Base-by-base conservation (phyloP, 2,329 filamentous ascomycete species). In the Meredithiella fracta region DNA sequence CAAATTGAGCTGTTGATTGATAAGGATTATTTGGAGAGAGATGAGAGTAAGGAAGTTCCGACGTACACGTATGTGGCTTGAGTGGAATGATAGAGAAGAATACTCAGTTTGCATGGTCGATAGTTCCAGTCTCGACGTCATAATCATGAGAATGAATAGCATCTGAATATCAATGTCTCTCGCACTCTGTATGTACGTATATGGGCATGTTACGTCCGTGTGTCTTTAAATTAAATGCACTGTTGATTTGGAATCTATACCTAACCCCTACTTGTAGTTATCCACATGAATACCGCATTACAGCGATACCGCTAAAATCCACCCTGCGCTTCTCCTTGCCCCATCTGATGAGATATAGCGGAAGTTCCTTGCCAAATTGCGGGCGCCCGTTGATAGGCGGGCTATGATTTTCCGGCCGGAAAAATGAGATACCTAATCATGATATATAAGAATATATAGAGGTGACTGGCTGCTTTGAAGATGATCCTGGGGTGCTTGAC, bases 1-100 rank as follows among this genome's bases (percentile, higher is more conserved):
- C 80, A 82, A n/a, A 83, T 91, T 58, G 86, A 90, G 66, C 82
- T 82, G 60, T 70, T 91, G 52, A 86, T 91, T 53, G 77, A 80
- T 59, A 75, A 85, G 59, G 86, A 91, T 64, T 91, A 90, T 61
- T 71, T 91, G 20, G 85, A 89, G 69, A 78, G 86, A 4, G 75
- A 85, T 14, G 85, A 88, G 49, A 81, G 80, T 8, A 75, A 72
- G n/a, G 75, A 75, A 29, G 68, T 78, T 4, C 77, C 84, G 34
- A 75, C 76, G 9, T 90, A 90, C 66, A 74, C 77, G 60, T 90
- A 90, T 62, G 67, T 89, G 38, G 85, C 85, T 25, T 90, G 69
- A 69, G 23, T 34, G 29, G 26, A n/a, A 20, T 9, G 29, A 14
- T 25, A 42, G n/a, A 6, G 20, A 50, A 37, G 15, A 34, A 17